Conservation (phyloP, 2,329 filamentous ascomycete genomes). For the Aspergillus terreus region DNA sequence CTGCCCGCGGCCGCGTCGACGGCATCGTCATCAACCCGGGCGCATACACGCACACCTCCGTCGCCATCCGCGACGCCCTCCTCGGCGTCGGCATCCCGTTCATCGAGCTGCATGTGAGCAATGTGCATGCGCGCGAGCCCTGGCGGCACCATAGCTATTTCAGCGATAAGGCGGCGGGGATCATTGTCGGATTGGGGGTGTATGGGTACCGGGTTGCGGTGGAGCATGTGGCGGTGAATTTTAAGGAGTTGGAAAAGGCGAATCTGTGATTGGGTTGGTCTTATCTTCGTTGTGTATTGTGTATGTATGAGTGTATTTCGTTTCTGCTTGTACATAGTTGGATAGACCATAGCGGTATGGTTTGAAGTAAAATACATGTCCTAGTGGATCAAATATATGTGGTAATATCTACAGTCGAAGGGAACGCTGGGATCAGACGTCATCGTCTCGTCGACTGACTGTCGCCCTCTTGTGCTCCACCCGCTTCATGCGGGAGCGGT, state of each 20-base stretch:
- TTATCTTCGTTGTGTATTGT: not conserved
- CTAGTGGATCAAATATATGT: conserved; percentile 1
- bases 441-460: conserved; percentile 8
- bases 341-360: not conserved
- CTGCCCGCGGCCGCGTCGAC: conserved; percentile 57
- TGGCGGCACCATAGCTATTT: conserved; percentile 69
- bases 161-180: conserved; percentile 69
- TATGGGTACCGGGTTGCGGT: conserved; percentile 61
- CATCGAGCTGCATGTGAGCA: conserved; percentile 72
- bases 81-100: conserved; percentile 68
- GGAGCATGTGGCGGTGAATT: conserved; percentile 46
- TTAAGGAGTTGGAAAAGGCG: conserved; percentile 29
- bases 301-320: not conserved
- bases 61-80: conserved; percentile 71
- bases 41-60: conserved; percentile 71
- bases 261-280: conserved; percentile 2
- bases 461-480: conserved; percentile 20
- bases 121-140: conserved; percentile 67
- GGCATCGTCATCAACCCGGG: conserved; percentile 70
- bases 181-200: conserved; percentile 66
- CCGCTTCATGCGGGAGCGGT: conserved; percentile 20
- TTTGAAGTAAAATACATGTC: not conserved
- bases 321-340: not conserved
- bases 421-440: not conserved
- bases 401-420: conserved; percentile 7